Percentiles rank a stretch among this genome's conserved stretches.
Evolutionary conservation across 352 stramenopile genomes (phyloP).

Genomic region (Phytophthora cactorum): DNA sequence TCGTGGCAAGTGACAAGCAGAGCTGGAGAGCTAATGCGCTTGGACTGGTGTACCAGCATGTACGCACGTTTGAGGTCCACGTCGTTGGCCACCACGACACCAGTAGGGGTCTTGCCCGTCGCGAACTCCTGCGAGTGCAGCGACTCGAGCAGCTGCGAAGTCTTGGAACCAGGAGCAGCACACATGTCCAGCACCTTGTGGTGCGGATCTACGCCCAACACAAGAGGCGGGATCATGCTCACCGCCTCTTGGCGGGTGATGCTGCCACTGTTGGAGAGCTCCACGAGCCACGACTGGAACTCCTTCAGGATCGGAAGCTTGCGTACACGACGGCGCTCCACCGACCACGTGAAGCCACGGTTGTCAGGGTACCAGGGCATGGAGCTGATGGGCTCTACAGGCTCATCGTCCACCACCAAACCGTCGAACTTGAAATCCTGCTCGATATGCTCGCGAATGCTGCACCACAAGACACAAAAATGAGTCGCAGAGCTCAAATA

Average conservation of each 20-base stretch:
- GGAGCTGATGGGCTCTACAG: constrained; percentile 79
- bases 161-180: constrained; percentile 99
- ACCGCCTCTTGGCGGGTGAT: constrained; percentile 99
- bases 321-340: constrained; percentile 90
- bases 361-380: constrained; percentile 93
- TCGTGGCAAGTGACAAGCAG: constrained; percentile 97
- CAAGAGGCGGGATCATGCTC: constrained; percentile 98
- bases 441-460: constrained; percentile 86
- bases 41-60: constrained; percentile 99
- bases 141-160: constrained; percentile 97
- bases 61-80: constrained; percentile 97
- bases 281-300: constrained; percentile 97
- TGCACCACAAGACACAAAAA: constrained; percentile 24
- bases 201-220: constrained; percentile 94
- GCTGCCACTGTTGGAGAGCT: constrained; percentile 92
- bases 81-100: constrained; percentile 97
- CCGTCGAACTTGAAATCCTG: constrained; percentile 89
- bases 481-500: constrained; percentile 6
- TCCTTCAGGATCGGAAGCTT: constrained; percentile 92
- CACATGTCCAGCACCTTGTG: constrained; percentile 98
- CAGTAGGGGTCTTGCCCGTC: constrained; percentile 82
- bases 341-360: constrained; percentile 90
- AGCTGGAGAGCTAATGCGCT: constrained; percentile 94
- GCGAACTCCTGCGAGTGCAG: constrained; percentile 84
- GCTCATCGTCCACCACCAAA: constrained; percentile 79